Evolutionary conservation across 1,139 yeast species (phyloP), one percentile per base, ranked within the genome.

Genomic region (Wickerhamomyces sp.): DNA sequence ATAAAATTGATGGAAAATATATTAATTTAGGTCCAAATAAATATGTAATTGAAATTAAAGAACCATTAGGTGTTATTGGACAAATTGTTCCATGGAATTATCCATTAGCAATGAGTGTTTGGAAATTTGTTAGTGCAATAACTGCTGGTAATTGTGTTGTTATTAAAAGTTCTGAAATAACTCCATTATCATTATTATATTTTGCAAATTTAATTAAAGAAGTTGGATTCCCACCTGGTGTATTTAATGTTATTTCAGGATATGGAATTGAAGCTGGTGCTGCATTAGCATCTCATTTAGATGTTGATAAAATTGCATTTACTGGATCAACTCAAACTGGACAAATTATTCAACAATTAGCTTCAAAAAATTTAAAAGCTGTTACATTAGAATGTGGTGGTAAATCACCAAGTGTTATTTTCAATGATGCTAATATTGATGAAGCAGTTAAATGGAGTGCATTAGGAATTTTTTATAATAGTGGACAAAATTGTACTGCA

Each of bases 401-500:
- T 46, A 90, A 90, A 62, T 83, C 93, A 13, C 91, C 89, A 59
- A 77, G 78, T 65, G 79, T 78, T 64, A 78, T 76, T 46, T 84
- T 83, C 69, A 81, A 67, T 43, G 96, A 78, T 64, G 86, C 90
- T n/a, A 89, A 89, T 60, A 62, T 89, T 39, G 81, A 79, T 1
- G 80, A 81, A 59, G 91, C 95, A 38, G 91, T 84, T 31, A 84
- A 84, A 63, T 86, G 94, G 84, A 80, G 90, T 39, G 85, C 91
- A 70, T 79, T 87, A 75, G 77, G 76, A 64, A 90, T 90, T 33
- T 81, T 86, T 75, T 76, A 75, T 64, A 90, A 90, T 68, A 77
- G 86, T 54, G 97, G 97, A 37, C 96, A 90, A 67, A 84, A 89
- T 45, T 90, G 97, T 71, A 88, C 94, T 41, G 88, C 95, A 41